Evolutionary conservation across 257 asterid species (phyloP), one percentile per base, ranked within the genome.

Genomic region (Ocimum tenuiflorum): DNA sequence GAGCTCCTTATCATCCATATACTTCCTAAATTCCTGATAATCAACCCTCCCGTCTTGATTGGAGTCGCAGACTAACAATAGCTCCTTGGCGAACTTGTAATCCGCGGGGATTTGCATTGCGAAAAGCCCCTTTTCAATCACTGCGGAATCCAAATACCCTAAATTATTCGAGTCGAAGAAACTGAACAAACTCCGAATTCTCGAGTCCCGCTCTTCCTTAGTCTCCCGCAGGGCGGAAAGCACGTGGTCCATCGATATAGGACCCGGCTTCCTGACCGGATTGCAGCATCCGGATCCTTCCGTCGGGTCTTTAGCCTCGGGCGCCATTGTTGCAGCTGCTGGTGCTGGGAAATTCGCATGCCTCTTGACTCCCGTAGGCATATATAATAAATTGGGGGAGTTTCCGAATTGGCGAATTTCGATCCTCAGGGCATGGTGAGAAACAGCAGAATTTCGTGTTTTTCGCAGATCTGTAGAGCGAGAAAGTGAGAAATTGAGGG

Each of bases 1-100:
- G 42, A 94, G 79, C 86, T 94, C 99, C 79, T 94, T 94, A 75
- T 85, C 97, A 79, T 94, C 96, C 97, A 91, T 94, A 63, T 94
- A 94, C 87, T 91, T 86, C 64, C 89, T 81, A 55, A 94, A 94
- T 80, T 90, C 99, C 80, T 24, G 84, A 69, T 88, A 94, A 82
- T 88, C 97, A 52, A 94, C 97, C 81, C 96, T 82, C 51, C 97
- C 99, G 39, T 94, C 99, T 41, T 79, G 90, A 76, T 90, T 84
- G 39, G 88, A 80, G 68, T 94, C 99, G 76, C 96, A 88, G 1
- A 86, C 99, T 39, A 69, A 75, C 61, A 94, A 55, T 3, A 94
- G 85, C 84, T 94, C 99, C 87, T 88, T 88, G 10, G 97, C 99
- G 58, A 83, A 94, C 89, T 94, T 94, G 72, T 94, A 94, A 47